Evolutionary conservation across 2,329 filamentous ascomycete species (phyloP).

Genomic region (Canariomyces notabilis): DNA sequence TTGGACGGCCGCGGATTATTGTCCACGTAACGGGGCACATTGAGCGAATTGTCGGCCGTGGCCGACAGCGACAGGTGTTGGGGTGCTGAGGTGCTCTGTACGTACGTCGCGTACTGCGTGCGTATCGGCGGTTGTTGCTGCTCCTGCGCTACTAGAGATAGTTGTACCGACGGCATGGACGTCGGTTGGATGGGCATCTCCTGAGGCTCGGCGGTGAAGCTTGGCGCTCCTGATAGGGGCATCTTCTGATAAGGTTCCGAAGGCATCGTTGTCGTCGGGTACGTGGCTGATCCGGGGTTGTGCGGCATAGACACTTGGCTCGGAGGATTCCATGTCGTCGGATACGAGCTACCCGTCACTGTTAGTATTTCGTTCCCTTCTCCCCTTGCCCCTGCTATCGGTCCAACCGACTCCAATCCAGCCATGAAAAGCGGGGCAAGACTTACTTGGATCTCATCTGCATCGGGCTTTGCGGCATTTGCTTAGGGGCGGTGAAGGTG

Average conservation of each 20-base stretch:
- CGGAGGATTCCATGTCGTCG: conserved; percentile 48
- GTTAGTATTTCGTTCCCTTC: conserved; percentile 25
- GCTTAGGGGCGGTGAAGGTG: conserved; percentile 53
- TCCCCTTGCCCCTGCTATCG: neutral
- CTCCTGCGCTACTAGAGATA: conserved; percentile 46
- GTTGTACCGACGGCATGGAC: conserved; percentile 50
- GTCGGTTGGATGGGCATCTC: conserved; percentile 50
- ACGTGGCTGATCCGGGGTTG: conserved; percentile 44
- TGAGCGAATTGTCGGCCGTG: conserved; percentile 43
- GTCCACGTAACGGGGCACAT: conserved; percentile 54
- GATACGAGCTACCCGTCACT: conserved; percentile 46
- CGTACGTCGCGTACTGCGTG: conserved; percentile 50
- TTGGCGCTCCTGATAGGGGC: conserved; percentile 43
- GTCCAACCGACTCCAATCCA: neutral
- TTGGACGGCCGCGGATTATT: conserved; percentile 50
- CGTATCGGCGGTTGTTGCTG: conserved; percentile 44
- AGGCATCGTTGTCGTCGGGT: conserved; percentile 48
- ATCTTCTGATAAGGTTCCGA: conserved; percentile 50
- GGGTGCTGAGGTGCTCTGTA: conserved; percentile 45
- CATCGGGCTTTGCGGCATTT: conserved; percentile 47
- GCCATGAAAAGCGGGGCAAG: neutral
- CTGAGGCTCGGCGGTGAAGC: conserved; percentile 47
- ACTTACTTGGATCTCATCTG: conserved; percentile 57
- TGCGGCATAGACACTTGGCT: conserved; percentile 43
- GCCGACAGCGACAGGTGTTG: conserved; percentile 44